Evolutionary conservation across 345 rosid species (phyloP).

Genomic region (Chamaenerion angustifolium): DNA sequence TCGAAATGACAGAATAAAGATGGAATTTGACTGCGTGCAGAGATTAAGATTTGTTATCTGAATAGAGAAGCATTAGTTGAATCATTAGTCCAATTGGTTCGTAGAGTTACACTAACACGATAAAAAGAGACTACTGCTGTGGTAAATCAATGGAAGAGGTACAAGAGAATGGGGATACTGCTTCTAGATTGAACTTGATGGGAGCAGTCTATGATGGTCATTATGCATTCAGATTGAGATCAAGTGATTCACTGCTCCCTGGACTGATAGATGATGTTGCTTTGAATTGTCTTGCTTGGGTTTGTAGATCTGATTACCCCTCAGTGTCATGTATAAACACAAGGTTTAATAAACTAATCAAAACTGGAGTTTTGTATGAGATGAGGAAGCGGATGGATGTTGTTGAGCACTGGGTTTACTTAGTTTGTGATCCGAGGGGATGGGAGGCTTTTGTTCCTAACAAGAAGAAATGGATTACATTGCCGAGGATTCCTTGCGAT

Average conservation of each 20-base stretch:
- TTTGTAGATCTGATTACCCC: constrained; percentile 45
- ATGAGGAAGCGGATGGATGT: constrained; percentile 43
- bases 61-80: neutral
- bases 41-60: constrained; percentile 16
- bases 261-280: constrained; percentile 74
- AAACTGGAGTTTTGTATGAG: constrained; percentile 36
- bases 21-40: constrained; percentile 27
- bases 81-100: constrained; percentile 17
- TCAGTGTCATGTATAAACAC: constrained; percentile 41
- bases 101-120: constrained; percentile 2
- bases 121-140: constrained; percentile 13
- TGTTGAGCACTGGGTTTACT: constrained; percentile 50
- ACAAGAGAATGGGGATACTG: constrained; percentile 18
- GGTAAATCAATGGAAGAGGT: constrained; percentile 18
- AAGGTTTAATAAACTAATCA: constrained; percentile 36
- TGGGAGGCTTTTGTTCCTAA: constrained; percentile 61
- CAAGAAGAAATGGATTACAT: constrained; percentile 48
- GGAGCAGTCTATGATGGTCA: constrained; percentile 42
- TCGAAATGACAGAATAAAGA: constrained; percentile 8
- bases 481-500: constrained; percentile 75
- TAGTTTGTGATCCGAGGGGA: constrained; percentile 69
- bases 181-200: constrained; percentile 11
- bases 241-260: constrained; percentile 60
- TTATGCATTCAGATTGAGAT: constrained; percentile 21
- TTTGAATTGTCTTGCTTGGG: constrained; percentile 51